Evolutionary conservation across 1,139 yeast species (phyloP).

Genomic region (Scheffersomyces lignicola): DNA sequence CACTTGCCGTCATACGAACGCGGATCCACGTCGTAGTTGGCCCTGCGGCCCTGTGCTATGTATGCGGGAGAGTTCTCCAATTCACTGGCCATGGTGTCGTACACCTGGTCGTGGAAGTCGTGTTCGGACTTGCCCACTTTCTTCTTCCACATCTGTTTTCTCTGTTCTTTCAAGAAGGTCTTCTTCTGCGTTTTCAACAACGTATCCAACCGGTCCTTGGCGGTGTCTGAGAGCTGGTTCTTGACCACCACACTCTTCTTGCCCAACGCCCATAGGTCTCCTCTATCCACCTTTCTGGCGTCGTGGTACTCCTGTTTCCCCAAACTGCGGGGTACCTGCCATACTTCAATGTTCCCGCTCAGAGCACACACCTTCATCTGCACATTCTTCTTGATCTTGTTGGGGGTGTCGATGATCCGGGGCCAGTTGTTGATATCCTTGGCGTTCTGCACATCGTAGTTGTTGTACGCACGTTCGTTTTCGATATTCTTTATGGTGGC

Average conservation of each 20-base stretch:
- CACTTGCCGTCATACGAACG: slow-evolving; percentile 24
- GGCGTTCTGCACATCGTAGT: slow-evolving; percentile 22
- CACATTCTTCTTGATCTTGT: slow-evolving; percentile 82
- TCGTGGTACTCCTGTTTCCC: slow-evolving; percentile 82
- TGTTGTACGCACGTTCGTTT: slow-evolving; percentile 28
- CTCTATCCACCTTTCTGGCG: slow-evolving; percentile 78
- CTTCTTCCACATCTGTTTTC: slow-evolving; percentile 44
- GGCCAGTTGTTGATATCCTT: slow-evolving; percentile 58
- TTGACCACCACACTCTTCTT: slow-evolving; percentile 60
- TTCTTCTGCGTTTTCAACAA: slow-evolving; percentile 43
- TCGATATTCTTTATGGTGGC: slow-evolving; percentile 37
- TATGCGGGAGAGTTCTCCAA: slow-evolving; percentile 37
- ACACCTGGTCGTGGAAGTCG: slow-evolving; percentile 32
- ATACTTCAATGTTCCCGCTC: slow-evolving; percentile 75
- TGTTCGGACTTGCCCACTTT: slow-evolving; percentile 27
- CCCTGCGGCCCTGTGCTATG: slow-evolving; percentile 32
- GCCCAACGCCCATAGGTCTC: slow-evolving; percentile 89
- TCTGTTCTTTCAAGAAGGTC: slow-evolving; percentile 42
- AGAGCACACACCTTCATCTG: slow-evolving; percentile 77
- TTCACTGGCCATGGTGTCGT: slow-evolving; percentile 29
- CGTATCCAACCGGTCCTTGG: slow-evolving; percentile 34
- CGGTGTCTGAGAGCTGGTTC: slow-evolving; percentile 30
- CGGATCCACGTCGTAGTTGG: slow-evolving; percentile 28
- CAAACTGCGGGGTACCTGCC: slow-evolving; percentile 83
- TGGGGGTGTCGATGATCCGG: slow-evolving; percentile 70